Evolutionary conservation across 768 basidiomycete genomes (phyloP).

Genomic region (Boletus rufocinnamomeus): DNA sequence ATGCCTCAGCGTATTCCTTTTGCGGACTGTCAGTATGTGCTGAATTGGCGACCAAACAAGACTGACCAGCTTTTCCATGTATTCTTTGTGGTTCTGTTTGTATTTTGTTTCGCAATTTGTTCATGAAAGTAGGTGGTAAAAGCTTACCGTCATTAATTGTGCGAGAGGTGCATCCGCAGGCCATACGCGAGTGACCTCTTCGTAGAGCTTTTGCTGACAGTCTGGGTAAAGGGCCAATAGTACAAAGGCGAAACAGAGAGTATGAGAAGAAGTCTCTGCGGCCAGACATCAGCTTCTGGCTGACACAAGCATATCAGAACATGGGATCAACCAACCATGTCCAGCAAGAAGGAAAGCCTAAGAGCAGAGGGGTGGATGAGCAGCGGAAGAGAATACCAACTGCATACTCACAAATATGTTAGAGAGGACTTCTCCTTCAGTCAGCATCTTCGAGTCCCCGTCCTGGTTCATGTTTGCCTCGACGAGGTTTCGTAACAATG

Average conservation of each 20-base stretch:
- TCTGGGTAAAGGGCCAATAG: slow-evolving; percentile 54
- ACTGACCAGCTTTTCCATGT: slow-evolving; percentile 40
- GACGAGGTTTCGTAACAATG: slow-evolving; percentile 47
- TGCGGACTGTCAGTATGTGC: neutral
- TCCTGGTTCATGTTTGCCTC: slow-evolving; percentile 47
- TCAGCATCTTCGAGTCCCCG: slow-evolving; percentile 33
- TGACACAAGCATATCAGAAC: neutral
- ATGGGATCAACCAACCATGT: slow-evolving; percentile 38
- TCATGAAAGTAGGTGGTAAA: neutral
- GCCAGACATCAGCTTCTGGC: slow-evolving; percentile 7
- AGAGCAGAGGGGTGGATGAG: neutral
- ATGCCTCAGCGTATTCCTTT: slow-evolving; percentile 48
- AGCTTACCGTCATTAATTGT: slow-evolving; percentile 32
- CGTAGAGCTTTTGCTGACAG: slow-evolving; percentile 46
- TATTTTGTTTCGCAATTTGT: neutral
- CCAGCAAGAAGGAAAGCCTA: slow-evolving; percentile 53
- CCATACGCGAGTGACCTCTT: slow-evolving; percentile 44
- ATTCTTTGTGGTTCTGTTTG: slow-evolving; percentile 42
- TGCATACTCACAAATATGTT: slow-evolving; percentile 46
- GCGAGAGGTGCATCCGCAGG: slow-evolving; percentile 36
- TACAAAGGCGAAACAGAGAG: slow-evolving; percentile 43
- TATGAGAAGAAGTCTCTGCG: slow-evolving; percentile 51
- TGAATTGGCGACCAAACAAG: neutral
- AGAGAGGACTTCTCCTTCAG: slow-evolving; percentile 49
- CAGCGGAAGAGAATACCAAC: neutral